Evolutionary conservation across 257 asterid species (phyloP).

Genomic region (Galeopsis tetrahit): DNA sequence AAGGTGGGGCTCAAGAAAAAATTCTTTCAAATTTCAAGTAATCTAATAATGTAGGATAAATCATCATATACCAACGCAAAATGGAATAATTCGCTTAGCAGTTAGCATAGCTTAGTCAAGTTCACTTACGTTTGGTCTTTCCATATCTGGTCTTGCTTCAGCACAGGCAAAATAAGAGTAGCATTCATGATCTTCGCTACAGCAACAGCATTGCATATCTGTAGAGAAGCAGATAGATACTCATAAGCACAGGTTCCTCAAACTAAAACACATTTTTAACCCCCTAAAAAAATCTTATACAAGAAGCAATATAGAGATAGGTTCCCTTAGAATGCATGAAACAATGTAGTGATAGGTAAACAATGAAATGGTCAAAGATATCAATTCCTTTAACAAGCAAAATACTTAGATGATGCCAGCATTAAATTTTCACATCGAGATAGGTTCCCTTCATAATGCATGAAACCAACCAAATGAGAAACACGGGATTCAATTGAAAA

Average conservation of each 20-base stretch:
- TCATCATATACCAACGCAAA: slow-evolving; percentile 1
- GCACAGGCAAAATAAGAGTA: slow-evolving; percentile 93
- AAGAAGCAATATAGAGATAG: background rate
- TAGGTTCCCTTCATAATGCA: slow-evolving; percentile 14
- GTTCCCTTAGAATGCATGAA: slow-evolving; percentile 11
- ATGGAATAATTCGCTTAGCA: slow-evolving; percentile 12
- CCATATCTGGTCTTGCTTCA: slow-evolving; percentile 99
- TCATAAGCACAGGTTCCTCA: slow-evolving; percentile 27
- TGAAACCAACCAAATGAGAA: slow-evolving; percentile 23
- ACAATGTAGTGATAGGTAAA: background rate
- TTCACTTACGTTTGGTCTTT: slow-evolving; percentile 96
- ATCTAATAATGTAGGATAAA: slow-evolving; percentile 4
- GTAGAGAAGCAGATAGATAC: slow-evolving; percentile 37
- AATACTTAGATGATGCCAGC: background rate
- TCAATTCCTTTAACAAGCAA: slow-evolving; percentile 4
- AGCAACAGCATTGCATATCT: slow-evolving; percentile 99
- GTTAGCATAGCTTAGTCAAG: slow-evolving; percentile 31
- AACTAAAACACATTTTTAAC: slow-evolving; percentile 10
- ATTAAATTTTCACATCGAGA: slow-evolving; percentile 2
- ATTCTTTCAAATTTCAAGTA: background rate
- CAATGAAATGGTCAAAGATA: slow-evolving; percentile 18
- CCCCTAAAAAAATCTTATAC: background rate
- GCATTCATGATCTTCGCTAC: slow-evolving; percentile 98
- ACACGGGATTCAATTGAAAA: slow-evolving; percentile 22
- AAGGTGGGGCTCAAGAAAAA: background rate